Evolutionary conservation across 139 green algal species (phyloP).

Genomic region (Closterium sp.): DNA sequence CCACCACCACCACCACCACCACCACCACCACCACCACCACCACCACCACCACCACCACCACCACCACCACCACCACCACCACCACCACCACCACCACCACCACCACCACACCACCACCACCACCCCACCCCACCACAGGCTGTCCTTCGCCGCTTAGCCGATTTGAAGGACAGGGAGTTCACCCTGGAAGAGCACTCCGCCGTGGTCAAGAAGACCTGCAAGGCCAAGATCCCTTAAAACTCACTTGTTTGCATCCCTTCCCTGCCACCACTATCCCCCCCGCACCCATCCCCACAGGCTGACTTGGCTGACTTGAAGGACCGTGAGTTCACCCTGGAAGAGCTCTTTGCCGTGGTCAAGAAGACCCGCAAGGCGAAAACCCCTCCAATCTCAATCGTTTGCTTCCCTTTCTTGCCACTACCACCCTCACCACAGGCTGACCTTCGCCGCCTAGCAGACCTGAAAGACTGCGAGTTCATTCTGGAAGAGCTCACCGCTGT

Average conservation of each 20-base stretch:
- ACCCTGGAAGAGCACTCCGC: no score
- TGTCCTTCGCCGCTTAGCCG: not conserved
- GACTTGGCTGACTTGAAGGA: conserved; percentile 17
- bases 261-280: no score
- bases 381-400: no score
- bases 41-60: no score
- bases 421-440: not conserved
- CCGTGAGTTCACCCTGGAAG: conserved; percentile 8
- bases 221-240: not conserved
- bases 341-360: conserved; percentile 41
- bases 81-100: no score
- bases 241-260: no score
- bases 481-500: conserved; percentile 33
- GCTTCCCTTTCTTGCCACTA: not conserved
- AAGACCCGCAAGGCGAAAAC: conserved; percentile 45
- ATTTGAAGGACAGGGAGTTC: not conserved
- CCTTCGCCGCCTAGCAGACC: not conserved
- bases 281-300: no score
- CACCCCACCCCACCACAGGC: no score
- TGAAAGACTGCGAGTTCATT: conserved; percentile 20
- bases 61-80: no score
- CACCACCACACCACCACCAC: no score
- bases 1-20: no score
- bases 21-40: no score
- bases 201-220: not conserved